Conservation (phyloP, 1,284 basidiomycete genomes). For the Tremellales sp. region DNA sequence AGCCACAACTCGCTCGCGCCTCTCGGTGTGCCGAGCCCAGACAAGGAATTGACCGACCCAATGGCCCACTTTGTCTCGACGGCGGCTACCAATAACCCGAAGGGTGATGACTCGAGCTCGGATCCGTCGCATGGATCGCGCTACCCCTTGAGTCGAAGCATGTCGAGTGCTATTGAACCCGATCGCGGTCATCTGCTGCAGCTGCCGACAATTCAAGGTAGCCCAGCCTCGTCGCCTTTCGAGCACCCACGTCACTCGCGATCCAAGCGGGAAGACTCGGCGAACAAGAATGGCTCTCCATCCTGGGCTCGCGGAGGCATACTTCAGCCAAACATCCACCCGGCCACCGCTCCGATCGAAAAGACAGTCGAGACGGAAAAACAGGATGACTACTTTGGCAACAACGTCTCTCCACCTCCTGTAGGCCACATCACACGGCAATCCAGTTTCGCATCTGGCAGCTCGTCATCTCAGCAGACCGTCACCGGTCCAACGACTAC, state of each 20-base stretch:
- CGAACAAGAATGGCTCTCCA: too few relatives aligned
- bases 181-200: constrained; percentile 9
- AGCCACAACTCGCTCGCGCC: constrained; percentile 51
- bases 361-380: constrained; percentile 18
- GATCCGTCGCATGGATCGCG: constrained; percentile 25
- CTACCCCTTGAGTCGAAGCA: constrained; percentile 29
- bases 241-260: constrained; percentile 14
- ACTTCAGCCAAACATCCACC: constrained; percentile 24
- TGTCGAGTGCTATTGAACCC: constrained; percentile 19
- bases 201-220: constrained; percentile 39
- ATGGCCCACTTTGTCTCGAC: constrained; percentile 56
- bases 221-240: constrained; percentile 37
- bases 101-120: constrained; percentile 17
- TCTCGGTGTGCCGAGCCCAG: constrained; percentile 75
- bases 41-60: constrained; percentile 79
- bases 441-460: constrained; percentile 5
- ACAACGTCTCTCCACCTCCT: constrained; percentile 11
- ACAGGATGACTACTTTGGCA: constrained; percentile 37
- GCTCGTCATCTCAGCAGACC: constrained; percentile 29
- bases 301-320: constrained; percentile 11
- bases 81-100: constrained; percentile 44
- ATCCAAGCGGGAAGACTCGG: too few relatives aligned
- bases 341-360: constrained; percentile 42
- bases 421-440: constrained; percentile 4
- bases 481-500: constrained; percentile 19